Conservation (phyloP, 208 protist genomes). For the Acanthamoeba comandoni region DNA sequence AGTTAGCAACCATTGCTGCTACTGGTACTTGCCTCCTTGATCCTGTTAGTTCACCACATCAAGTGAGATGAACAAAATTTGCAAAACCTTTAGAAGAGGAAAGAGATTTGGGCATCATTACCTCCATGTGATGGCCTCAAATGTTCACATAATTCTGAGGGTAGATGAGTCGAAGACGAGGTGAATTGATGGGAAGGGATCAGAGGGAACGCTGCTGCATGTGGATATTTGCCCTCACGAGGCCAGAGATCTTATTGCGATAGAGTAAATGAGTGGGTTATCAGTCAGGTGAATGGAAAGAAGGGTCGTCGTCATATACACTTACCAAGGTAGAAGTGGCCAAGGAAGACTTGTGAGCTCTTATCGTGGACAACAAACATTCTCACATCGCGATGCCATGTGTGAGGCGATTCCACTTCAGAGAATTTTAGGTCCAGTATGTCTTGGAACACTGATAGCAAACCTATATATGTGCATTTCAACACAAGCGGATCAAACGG, state of each 20-base stretch:
- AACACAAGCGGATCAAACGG: neutral
- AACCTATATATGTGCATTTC: neutral
- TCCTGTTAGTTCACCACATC: neutral
- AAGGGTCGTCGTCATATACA: too few relatives aligned
- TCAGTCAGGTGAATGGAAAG: too few relatives aligned
- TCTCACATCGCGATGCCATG: conserved; percentile 83
- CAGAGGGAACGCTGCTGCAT: conserved; percentile 82
- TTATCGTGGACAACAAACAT: conserved; percentile 77
- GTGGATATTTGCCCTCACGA: conserved; percentile 84
- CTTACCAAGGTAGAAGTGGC: conserved; percentile 85
- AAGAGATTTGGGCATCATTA: too few relatives aligned
- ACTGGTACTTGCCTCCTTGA: neutral
- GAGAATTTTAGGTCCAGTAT: conserved; percentile 77
- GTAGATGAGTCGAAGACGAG: neutral
- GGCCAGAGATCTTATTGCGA: conserved; percentile 84
- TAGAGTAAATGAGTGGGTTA: too few relatives aligned
- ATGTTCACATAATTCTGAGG: too few relatives aligned
- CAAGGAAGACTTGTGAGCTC: conserved; percentile 56
- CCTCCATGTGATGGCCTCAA: too few relatives aligned
- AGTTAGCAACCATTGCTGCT: conserved; percentile 81
- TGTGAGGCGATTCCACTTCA: conserved; percentile 5
- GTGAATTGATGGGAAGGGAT: conserved; percentile 14
- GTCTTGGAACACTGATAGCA: conserved; percentile 80
- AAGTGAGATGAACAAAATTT: too few relatives aligned
- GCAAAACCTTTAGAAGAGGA: too few relatives aligned